Evolutionary conservation across 164 flowering plant species (phyloP).

Genomic region (Paratinospora sagittata): DNA sequence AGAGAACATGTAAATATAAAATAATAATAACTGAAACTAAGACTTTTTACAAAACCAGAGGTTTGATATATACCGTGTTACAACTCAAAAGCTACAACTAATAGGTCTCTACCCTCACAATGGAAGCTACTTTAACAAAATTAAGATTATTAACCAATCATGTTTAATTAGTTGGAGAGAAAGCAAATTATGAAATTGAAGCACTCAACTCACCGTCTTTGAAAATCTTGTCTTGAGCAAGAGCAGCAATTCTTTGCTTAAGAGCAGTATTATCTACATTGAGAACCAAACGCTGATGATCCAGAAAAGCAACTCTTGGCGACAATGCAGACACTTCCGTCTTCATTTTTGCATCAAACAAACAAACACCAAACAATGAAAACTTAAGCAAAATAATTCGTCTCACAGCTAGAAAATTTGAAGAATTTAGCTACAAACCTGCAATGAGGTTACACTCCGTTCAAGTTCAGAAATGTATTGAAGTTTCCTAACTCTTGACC

Average conservation of each 20-base stretch:
- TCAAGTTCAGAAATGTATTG: slow-evolving; percentile 86
- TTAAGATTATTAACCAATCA: no score
- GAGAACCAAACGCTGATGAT: slow-evolving; percentile 71
- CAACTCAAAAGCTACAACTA: no score
- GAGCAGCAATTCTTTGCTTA: slow-evolving; percentile 83
- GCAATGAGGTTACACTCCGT: slow-evolving; percentile 64
- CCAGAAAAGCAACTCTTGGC: slow-evolving; percentile 79
- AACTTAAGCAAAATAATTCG: neutral
- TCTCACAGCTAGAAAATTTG: no score
- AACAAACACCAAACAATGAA: neutral
- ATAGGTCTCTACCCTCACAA: no score
- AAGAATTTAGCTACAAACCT: slow-evolving; percentile 25
- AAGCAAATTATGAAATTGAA: neutral
- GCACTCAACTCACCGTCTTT: slow-evolving; percentile 80
- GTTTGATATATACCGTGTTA: no score
- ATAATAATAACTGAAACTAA: no score
- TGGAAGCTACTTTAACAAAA: no score
- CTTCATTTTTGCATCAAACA: slow-evolving; percentile 29
- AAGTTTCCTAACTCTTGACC: slow-evolving; percentile 77
- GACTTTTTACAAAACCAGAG: no score
- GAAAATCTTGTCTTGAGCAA: slow-evolving; percentile 81
- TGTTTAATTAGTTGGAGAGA: neutral
- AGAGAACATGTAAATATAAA: no score
- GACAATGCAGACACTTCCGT: slow-evolving; percentile 77
- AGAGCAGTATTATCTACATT: slow-evolving; percentile 82